A percentile compares a stretch with the other conserved stretches of the same genome.
phyloP scores from a whole-genome alignment of 768 basidiomycete genomes.

The Russula sp. region DNA sequence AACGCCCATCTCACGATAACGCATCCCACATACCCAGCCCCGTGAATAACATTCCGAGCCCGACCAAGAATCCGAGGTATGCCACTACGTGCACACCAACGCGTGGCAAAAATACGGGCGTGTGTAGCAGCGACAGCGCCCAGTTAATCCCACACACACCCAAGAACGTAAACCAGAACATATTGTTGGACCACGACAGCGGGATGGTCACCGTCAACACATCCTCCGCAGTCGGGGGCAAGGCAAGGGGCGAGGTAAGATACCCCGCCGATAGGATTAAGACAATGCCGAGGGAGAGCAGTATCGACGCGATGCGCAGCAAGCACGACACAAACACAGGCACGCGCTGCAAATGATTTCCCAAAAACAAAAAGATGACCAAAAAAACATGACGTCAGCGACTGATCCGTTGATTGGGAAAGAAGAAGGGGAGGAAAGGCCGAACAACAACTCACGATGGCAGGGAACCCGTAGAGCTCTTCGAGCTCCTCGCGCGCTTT shows the following conservation, averaged over 20 bases:
- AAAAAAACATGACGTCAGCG: conserved; percentile 9
- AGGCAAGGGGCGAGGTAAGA: conserved; percentile 42
- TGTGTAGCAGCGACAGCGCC: conserved; percentile 54
- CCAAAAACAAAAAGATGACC: neutral
- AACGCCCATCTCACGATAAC: conserved; percentile 34
- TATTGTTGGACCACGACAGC: conserved; percentile 21
- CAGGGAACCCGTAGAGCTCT: conserved; percentile 70
- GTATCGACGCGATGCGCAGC: conserved; percentile 65
- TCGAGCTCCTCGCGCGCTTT: conserved; percentile 71
- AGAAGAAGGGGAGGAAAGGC: neutral
- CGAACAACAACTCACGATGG: conserved; percentile 54
- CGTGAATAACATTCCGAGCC: conserved; percentile 62
- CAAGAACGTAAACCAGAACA: conserved; percentile 29
- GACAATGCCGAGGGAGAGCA: conserved; percentile 61
- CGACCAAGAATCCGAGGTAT: conserved; percentile 59
- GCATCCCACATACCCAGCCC: conserved; percentile 70
- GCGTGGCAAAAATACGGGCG: conserved; percentile 56
- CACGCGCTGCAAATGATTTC: conserved; percentile 44
- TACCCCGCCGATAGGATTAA: conserved; percentile 56
- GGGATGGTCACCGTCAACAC: conserved; percentile 10
- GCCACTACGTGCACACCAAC: conserved; percentile 73
- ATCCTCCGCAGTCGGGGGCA: neutral
- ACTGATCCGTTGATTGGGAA: neutral
- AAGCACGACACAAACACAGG: conserved; percentile 74
- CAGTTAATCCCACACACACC: conserved; percentile 35